Base-by-base conservation (phyloP, 257 asterid species). In the Ilex aquifolium region DNA sequence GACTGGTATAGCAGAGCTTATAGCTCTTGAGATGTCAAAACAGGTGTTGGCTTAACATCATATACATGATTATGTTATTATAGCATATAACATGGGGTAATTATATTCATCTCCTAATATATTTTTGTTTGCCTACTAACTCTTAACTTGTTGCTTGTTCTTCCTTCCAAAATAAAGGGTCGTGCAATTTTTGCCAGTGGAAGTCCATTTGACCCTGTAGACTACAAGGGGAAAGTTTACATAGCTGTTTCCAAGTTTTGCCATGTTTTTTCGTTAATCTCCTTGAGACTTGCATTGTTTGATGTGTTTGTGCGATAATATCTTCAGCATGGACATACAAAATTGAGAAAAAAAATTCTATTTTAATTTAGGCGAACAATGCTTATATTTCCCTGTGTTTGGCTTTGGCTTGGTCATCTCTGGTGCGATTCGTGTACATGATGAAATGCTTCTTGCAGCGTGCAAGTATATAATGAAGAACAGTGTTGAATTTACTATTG, bases 1-100 rank as follows among this genome's bases (percentile, higher is more conserved):
- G 65, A 92, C 97, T 46, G 97, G 99, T 54, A 87, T 92, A 62
- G 99, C 99, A 7, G 97, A 92, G 74, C 94, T 92, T 61, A 87
- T 92, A 66, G 99, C 99, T 65, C 91, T 87, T 71, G 96, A 90
- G 69, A 87, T 90, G 44, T 89, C 95, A 13, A 87, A 85, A 73
- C 82, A 84, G 96, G 99, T 89, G 31, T 60, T 40, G 14, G 55
- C 31, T 44, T 68, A 16, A 42, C 59, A 5, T 49, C 16, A 8
- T n/a, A 11, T 12, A 29, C 69, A 52, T 32, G 10, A 6, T 10
- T 10, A 46, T 46, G 13, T 46, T 12, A 46, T 46, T 49, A 49
- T 12, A 49, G 14, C 17, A 2, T 49, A 4, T 49, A 3, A 6
- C 17, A 49, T 49, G 54, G 54, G 2, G 17, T 49, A 6, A 11